Base-by-base conservation (phyloP, 805 yeast species). In the Cephaloascus albidus region DNA sequence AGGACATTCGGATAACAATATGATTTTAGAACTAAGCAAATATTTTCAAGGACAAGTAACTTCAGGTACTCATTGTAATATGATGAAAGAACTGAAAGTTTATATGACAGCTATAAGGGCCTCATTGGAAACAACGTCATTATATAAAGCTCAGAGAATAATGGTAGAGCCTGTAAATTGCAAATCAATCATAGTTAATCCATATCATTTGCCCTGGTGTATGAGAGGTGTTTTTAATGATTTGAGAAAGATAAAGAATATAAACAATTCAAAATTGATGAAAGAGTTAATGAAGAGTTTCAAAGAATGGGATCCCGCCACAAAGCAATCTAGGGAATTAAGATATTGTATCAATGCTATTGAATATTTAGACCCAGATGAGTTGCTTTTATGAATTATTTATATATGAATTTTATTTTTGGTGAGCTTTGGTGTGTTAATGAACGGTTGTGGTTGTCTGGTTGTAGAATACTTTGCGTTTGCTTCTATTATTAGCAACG, bases 1-100 rank as follows among this genome's bases (percentile, higher is more conserved):
- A 39, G 82, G 82, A 0, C 66, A 64, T 40, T 57, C 60, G 37
- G 63, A 65, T 33, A 62, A 72, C 53, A 57, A 62, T 51, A 60
- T 74, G 36, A 45, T 66, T 43, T 55, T 65, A 47, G 68, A 72
- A 54, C 46, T 77, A 50, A 57, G 78, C 45, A 55, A 61, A 50
- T 49, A 64, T 52, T 40, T 65, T 23, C 28, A 23, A 12, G 28
- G 28, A 6, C 28, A 8, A 23, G 10, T 12, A 23, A 23, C 12
- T 8, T 23, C 28, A 6, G 28, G 28, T 23, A 12, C 10, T 8
- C 28, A 23, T 23, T 23, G 28, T 12, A 12, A 23, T 23, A 23
- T 23, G 6, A 23, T 23, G 10, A 23, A 23, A 23, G 20, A 32
- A 20, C 31, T 18, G 18, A 20, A n/a, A 4, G 19, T 37, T 28